Percentiles rank a stretch among this genome's conserved stretches.
These are phyloP conservation scores for Rubroboletus pulcherrimus DNA, from an alignment of 768 basidiomycete species.

Conservation along the genomic window DNA sequence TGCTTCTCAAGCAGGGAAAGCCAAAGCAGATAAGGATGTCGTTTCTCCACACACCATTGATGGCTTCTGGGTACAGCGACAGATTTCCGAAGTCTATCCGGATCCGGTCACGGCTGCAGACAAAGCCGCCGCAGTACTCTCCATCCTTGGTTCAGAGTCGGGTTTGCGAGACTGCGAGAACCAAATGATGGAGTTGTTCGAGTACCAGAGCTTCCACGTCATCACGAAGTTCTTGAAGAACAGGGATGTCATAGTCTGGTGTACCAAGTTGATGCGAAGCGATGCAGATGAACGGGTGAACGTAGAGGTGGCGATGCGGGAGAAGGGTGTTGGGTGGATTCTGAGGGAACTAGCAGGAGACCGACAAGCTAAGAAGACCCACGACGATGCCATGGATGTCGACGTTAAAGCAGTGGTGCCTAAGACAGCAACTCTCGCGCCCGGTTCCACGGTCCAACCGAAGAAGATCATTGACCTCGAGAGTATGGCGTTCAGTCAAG, in stretches of 20 bases:
- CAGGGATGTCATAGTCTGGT: constrained; percentile 96
- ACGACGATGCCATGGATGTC: constrained; percentile 72
- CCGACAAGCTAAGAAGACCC: constrained; percentile 52
- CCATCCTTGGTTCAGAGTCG: constrained; percentile 82
- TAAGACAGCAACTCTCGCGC: constrained; percentile 81
- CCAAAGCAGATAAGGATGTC: constrained; percentile 67
- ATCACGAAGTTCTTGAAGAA: constrained; percentile 91
- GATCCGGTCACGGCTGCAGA: constrained; percentile 94
- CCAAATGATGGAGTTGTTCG: constrained; percentile 93
- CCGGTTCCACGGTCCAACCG: constrained; percentile 84
- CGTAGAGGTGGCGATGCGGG: constrained; percentile 96
- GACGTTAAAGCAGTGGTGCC: constrained; percentile 62
- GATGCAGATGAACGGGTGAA: constrained; percentile 87
- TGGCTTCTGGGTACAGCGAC: constrained; percentile 97
- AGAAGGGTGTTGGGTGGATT: constrained; percentile 97
- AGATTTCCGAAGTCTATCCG: constrained; percentile 85
- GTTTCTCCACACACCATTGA: constrained; percentile 91
- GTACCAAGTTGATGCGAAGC: constrained; percentile 89
- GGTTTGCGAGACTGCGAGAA: constrained; percentile 92
- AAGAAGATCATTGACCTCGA: constrained; percentile 86
- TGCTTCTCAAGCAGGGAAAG: constrained; percentile 38
- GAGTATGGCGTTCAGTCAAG: constrained; percentile 93
- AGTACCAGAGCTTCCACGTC: constrained; percentile 87
- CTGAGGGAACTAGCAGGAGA: constrained; percentile 83
- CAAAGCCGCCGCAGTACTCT: constrained; percentile 81